A percentile compares a stretch with the other conserved stretches of the same genome.
Evolutionary conservation across 768 basidiomycete species (phyloP).

Genomic region (Lanmaoa pseudosensibilis): DNA sequence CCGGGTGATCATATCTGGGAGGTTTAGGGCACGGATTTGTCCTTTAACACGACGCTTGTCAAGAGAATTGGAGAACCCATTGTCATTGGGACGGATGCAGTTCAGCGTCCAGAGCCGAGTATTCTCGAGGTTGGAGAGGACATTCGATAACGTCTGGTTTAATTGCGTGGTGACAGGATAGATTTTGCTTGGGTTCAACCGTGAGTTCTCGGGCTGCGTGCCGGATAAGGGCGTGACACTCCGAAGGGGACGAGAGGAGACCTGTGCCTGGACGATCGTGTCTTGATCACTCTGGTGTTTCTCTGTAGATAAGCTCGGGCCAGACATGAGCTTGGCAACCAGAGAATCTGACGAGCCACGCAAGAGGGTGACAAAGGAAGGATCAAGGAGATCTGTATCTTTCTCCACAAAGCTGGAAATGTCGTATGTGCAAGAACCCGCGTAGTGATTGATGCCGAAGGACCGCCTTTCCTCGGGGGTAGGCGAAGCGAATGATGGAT

Average conservation of each 20-base stretch:
- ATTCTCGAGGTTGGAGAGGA: constrained; percentile 46
- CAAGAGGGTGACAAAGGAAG: constrained; percentile 54
- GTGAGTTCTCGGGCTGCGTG: constrained; percentile 37
- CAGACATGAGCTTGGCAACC: constrained; percentile 60
- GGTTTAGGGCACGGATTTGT: constrained; percentile 53
- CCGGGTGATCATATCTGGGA: constrained; percentile 53
- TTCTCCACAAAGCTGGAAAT: constrained; percentile 48
- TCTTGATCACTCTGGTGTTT: constrained; percentile 54
- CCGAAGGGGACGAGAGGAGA: constrained; percentile 57
- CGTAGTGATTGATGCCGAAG: constrained; percentile 64
- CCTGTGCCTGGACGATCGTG: constrained; percentile 64
- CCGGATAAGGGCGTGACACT: constrained; percentile 39
- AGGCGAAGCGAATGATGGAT: constrained; percentile 51
- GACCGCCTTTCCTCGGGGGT: constrained; percentile 33
- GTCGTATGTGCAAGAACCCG: constrained; percentile 56
- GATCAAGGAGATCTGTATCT: constrained; percentile 53
- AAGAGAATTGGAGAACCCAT: constrained; percentile 59
- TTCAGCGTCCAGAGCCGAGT: constrained; percentile 54
- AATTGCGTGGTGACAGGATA: constrained; percentile 62
- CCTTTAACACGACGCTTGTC: constrained; percentile 62
- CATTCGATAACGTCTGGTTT: constrained; percentile 50
- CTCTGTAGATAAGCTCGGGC: constrained; percentile 59
- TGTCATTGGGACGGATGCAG: constrained; percentile 67
- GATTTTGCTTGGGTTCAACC: constrained; percentile 50
- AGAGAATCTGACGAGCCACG: constrained; percentile 52